phyloP scores from a whole-genome alignment of 371 early-diverging fungal species.

The Chytridium lagenaria region DNA sequence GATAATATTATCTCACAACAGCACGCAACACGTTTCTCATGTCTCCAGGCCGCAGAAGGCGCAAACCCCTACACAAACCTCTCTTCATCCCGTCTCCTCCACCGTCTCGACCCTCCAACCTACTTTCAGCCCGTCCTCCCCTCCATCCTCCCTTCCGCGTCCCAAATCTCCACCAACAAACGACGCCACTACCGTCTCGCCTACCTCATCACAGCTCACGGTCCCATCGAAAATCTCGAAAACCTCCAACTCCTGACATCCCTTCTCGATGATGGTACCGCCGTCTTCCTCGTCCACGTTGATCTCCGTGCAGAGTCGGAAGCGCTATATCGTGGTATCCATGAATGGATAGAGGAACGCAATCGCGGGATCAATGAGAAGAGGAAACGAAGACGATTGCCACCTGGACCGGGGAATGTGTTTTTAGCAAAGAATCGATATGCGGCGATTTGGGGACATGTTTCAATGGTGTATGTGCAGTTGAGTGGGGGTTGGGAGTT shows the following conservation, averaged over 20 bases:
- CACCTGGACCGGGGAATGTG: conserved; percentile 44
- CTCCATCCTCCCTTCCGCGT: neutral
- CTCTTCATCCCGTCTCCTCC: conserved; percentile 29
- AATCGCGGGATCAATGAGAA: too few species aligned
- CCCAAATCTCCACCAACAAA: neutral
- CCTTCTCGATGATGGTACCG: conserved; percentile 47
- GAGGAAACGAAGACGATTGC: neutral
- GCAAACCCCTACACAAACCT: conserved; percentile 37
- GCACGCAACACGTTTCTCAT: conserved; percentile 36
- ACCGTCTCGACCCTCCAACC: conserved; percentile 33
- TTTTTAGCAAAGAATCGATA: conserved; percentile 38
- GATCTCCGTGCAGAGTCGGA: conserved; percentile 22
- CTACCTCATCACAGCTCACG: conserved; percentile 52
- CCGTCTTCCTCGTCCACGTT: conserved; percentile 54
- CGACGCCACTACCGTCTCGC: conserved; percentile 36
- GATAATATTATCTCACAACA: neutral
- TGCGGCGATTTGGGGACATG: conserved; percentile 45
- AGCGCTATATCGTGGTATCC: conserved; percentile 2
- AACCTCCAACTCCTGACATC: conserved; percentile 29
- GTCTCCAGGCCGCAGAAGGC: conserved; percentile 48
- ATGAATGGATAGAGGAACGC: conserved; percentile 18
- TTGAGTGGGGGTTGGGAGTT: conserved; percentile 52
- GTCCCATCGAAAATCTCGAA: conserved; percentile 9
- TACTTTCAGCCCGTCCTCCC: conserved; percentile 32
- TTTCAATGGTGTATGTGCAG: conserved; percentile 44